Base-by-base conservation (phyloP, 169 alveolate genomes). In the Fabrea salina region DNA sequence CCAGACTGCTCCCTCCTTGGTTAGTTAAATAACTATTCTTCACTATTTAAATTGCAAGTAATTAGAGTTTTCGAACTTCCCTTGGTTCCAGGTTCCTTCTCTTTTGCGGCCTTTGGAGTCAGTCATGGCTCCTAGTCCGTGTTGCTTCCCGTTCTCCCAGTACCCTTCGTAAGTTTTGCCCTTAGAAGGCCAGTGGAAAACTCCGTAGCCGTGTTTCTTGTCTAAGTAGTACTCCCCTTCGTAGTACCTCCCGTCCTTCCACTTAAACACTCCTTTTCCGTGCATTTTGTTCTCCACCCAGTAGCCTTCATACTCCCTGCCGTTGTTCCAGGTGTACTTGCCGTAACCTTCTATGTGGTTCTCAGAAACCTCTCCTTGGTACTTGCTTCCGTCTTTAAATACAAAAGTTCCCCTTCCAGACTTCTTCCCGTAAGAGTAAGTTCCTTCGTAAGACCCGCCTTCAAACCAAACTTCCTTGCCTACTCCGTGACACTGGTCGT, bases 1-100 rank as follows among this genome's bases (percentile, higher is more conserved):
- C 16, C 86, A 95, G 86, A 92, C 97, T 58, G 97, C 97, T 57
- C 86, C 95, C 56, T 88, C 97, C 32, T 95, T 93, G 43, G 83
- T 93, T 80, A 95, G 94, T 51, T 92, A 89, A 80, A 7, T 13
- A 54, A 16, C 37, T 8, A 7, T 54, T n/a, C n/a, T n/a, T n/a
- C n/a, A n/a, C n/a, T n/a, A n/a, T n/a, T n/a, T n/a, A n/a, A n/a
- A n/a, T n/a, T n/a, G n/a, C n/a, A n/a, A n/a, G n/a, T n/a, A n/a
- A n/a, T n/a, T n/a, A n/a, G n/a, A n/a, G n/a, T n/a, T n/a, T n/a
- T n/a, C n/a, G n/a, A n/a, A n/a, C n/a, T 67, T 79, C 16, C 85
- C 85, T 51, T 84, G 83, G 7, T 67, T 61, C 94, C 94, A 89
- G 56, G 72, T 82, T 32, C 94, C 94, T 64, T 68, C 82, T 61